These are phyloP conservation scores for Chiua sp. DNA, from an alignment of 1,284 basidiomycete species.

Conservation along the genomic window DNA sequence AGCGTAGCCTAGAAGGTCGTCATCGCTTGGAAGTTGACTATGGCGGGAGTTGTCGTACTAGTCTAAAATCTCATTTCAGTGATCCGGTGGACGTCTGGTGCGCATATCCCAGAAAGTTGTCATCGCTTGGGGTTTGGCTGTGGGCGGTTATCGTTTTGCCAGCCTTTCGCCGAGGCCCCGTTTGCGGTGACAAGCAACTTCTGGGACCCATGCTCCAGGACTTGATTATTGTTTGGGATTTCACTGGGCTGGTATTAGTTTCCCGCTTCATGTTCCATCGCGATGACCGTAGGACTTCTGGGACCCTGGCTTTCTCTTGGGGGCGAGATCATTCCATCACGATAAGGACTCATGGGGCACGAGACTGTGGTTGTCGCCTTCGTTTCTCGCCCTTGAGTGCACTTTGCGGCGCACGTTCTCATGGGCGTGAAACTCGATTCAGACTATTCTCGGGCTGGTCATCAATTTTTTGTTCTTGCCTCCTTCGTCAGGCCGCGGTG, in stretches of 20 bases:
- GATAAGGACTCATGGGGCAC: slow-evolving; percentile 15
- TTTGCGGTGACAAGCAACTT: too few relatives aligned
- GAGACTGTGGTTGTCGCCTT: slow-evolving; percentile 15
- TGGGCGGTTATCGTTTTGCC: too few relatives aligned
- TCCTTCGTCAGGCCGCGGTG: too few relatives aligned
- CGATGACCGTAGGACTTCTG: too few relatives aligned
- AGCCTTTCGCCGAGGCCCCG: too few relatives aligned
- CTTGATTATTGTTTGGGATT: not conserved
- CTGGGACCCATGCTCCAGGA: too few relatives aligned
- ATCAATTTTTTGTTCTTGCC: slow-evolving; percentile 17
- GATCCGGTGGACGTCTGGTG: too few relatives aligned
- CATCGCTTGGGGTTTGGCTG: too few relatives aligned
- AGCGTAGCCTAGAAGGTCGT: not conserved
- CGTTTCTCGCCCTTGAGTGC: slow-evolving; percentile 32
- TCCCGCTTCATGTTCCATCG: too few relatives aligned
- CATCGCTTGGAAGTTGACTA: not conserved
- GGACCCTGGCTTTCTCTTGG: not conserved
- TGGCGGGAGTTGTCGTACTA: too few relatives aligned
- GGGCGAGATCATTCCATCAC: not conserved
- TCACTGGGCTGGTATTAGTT: not conserved
- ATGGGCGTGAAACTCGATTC: slow-evolving; percentile 39
- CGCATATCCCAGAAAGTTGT: too few relatives aligned
- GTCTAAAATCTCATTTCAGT: too few relatives aligned
- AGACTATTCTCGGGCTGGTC: slow-evolving; percentile 41
- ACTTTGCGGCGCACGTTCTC: slow-evolving; percentile 30